Percentiles rank a stretch among this genome's conserved stretches.
Conservation (phyloP, 306 rosid genomes). For the Cucumis melo region DNA sequence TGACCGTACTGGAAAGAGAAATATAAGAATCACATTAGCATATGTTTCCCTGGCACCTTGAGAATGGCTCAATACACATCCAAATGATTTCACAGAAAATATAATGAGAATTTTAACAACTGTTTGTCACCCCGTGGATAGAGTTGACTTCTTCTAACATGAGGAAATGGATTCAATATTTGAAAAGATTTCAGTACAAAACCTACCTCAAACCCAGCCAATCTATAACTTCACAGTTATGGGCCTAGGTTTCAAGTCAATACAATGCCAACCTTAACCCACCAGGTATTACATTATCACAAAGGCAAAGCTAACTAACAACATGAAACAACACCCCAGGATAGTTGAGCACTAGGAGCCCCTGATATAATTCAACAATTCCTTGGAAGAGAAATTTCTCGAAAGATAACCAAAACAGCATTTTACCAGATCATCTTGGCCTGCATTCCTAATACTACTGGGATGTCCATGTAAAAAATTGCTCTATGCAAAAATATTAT, state of each 20-base stretch:
- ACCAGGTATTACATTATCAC: background rate
- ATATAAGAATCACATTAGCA: conserved; percentile 1
- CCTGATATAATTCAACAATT: background rate
- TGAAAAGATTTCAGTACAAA: background rate
- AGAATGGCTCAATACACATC: background rate
- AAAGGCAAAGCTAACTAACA: background rate
- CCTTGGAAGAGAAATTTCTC: background rate
- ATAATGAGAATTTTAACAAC: background rate
- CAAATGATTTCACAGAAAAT: background rate
- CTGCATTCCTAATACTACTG: background rate
- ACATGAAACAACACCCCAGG: no score
- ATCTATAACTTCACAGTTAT: background rate
- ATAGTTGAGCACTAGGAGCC: background rate
- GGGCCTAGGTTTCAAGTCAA: background rate
- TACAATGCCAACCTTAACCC: background rate
- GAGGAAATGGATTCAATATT: background rate
- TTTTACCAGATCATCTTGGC: background rate
- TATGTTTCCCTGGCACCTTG: background rate
- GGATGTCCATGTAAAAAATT: background rate
- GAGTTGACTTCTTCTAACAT: background rate
- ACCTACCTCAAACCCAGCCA: background rate
- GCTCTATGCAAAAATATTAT: background rate
- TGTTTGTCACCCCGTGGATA: background rate
- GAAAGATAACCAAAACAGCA: background rate
- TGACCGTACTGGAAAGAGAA: conserved; percentile 63